phyloP scores from a whole-genome alignment of 345 rosid species.

The Noccaea bulbosa region DNA sequence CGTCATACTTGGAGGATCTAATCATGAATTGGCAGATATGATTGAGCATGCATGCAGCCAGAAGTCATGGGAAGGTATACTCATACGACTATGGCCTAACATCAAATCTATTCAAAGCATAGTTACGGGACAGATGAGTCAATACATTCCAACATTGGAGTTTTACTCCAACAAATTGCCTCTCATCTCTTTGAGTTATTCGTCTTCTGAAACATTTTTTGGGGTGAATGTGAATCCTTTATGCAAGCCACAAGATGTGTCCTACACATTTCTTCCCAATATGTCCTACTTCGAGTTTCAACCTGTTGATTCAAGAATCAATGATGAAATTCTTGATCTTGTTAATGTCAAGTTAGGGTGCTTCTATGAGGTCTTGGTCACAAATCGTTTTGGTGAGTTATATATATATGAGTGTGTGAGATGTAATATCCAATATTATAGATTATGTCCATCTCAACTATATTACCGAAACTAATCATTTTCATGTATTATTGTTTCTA shows the following conservation, averaged over 20 bases:
- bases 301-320: constrained; percentile 43
- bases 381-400: constrained; percentile 56
- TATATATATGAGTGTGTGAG: not conserved
- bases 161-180: constrained; percentile 63
- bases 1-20: constrained; percentile 44
- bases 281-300: constrained; percentile 76
- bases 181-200: constrained; percentile 55
- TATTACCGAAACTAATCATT: not conserved
- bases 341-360: constrained; percentile 61
- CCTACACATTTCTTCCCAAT: constrained; percentile 69
- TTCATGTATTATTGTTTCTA: constrained; percentile 13
- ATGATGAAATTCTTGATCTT: constrained; percentile 50
- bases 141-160: constrained; percentile 60
- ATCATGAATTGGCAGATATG: constrained; percentile 51
- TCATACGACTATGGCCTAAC: constrained; percentile 63
- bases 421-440: no score
- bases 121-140: constrained; percentile 70
- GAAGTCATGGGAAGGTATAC: constrained; percentile 68
- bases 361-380: constrained; percentile 62
- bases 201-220: constrained; percentile 61
- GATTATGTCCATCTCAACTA: not conserved
- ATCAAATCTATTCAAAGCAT: constrained; percentile 56
- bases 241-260: constrained; percentile 61
- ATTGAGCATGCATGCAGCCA: constrained; percentile 47
- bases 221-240: constrained; percentile 65